phyloP scores from a whole-genome alignment of 345 rosid species.

The Barbarea vulgaris region DNA sequence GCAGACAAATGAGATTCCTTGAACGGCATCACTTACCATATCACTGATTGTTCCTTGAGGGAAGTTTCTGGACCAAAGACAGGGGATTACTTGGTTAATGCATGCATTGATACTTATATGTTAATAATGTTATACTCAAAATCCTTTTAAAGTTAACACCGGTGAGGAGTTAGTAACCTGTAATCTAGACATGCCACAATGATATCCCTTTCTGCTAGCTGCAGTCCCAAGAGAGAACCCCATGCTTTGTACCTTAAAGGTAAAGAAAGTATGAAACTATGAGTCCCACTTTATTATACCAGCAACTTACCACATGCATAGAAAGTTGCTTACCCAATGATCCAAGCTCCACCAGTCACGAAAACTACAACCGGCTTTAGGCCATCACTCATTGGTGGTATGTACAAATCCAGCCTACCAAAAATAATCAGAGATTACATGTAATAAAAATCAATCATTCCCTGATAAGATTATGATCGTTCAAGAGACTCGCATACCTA shows the following conservation, averaged over 20 bases:
- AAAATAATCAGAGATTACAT: not conserved
- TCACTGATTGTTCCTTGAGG: conserved; percentile 96
- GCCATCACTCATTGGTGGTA: conserved; percentile 65
- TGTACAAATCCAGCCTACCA: conserved; percentile 79
- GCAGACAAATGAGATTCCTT: conserved; percentile 88
- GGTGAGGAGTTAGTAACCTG: conserved; percentile 49
- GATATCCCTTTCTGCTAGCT: conserved; percentile 89
- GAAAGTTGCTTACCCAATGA: conserved; percentile 68
- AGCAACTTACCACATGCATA: not conserved
- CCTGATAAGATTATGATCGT: not conserved
- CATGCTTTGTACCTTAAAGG: conserved; percentile 90
- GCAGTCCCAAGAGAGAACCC: conserved; percentile 95
- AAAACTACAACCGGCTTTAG: conserved; percentile 91
- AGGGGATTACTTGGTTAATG: conserved; percentile 1
- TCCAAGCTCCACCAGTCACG: conserved; percentile 99
- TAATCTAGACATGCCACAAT: conserved; percentile 94
- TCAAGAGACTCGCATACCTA: conserved; percentile 49
- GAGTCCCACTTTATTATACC: not conserved
- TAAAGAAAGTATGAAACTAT: conserved; percentile 30
- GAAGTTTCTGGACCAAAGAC: conserved; percentile 64
- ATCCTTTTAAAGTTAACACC: not conserved
- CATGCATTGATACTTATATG: not conserved
- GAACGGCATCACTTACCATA: conserved; percentile 79
- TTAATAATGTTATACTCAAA: not conserved
- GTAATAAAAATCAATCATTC: not conserved